These are phyloP conservation scores for Coemansia sp. DNA, from an alignment of 192 early-diverging fungal genomes.

Conservation along the genomic window DNA sequence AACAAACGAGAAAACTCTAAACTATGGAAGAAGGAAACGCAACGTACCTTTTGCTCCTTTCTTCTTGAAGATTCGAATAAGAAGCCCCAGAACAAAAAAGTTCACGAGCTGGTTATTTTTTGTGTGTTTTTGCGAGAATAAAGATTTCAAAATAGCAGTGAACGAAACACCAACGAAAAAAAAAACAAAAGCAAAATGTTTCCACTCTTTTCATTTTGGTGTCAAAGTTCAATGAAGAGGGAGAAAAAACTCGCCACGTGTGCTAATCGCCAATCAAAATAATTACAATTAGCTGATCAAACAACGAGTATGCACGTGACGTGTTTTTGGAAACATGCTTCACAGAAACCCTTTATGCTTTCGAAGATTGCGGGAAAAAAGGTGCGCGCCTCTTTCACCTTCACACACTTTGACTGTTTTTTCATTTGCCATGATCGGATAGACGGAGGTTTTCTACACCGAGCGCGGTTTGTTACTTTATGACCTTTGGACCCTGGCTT, in stretches of 20 bases:
- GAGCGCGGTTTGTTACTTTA: not conserved
- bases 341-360: too few species aligned
- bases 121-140: not conserved
- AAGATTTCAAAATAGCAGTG: not conserved
- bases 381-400: too few species aligned
- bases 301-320: too few species aligned
- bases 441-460: not conserved
- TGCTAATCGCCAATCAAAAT: not conserved
- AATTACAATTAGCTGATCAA: not conserved
- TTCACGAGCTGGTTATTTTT: not conserved
- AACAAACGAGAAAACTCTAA: not conserved
- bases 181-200: not conserved
- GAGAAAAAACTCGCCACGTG: not conserved
- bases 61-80: not conserved
- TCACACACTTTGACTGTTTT: not conserved
- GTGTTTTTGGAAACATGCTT: too few species aligned
- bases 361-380: too few species aligned
- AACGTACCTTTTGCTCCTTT: constrained; percentile 1
- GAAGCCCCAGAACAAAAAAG: not conserved
- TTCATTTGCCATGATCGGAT: not conserved
- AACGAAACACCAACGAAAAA: not conserved
- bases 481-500: not conserved
- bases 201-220: not conserved
- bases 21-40: not conserved
- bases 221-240: too few species aligned